Conservation (phyloP, 2,329 filamentous ascomycete genomes). For the Colletotrichum trifolii region DNA sequence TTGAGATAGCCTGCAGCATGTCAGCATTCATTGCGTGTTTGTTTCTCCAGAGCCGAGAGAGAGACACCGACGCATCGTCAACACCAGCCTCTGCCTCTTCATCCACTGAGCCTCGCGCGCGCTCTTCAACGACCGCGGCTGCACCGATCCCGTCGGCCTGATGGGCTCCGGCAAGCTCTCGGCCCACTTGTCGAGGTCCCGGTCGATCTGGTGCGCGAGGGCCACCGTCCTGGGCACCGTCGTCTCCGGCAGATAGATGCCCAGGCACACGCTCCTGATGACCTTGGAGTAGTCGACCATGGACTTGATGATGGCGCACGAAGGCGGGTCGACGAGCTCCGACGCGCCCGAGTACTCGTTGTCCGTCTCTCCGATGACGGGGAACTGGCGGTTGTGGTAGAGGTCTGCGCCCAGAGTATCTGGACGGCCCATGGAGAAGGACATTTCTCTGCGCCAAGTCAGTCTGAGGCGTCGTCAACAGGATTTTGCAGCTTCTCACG, state of each 20-base stretch:
- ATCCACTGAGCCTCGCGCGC: slow-evolving; percentile 41
- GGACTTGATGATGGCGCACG: slow-evolving; percentile 42
- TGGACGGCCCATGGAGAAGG: slow-evolving; percentile 59
- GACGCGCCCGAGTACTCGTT: slow-evolving; percentile 2
- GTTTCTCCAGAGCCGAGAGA: no score
- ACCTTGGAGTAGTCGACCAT: slow-evolving; percentile 45
- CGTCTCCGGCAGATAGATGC: slow-evolving; percentile 41
- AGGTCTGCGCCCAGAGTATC: slow-evolving; percentile 60
- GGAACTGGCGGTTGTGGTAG: slow-evolving; percentile 56
- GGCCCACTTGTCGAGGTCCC: slow-evolving; percentile 40
- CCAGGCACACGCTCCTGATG: slow-evolving; percentile 41
- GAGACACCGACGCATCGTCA: slow-evolving; percentile 39
- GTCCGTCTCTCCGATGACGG: slow-evolving; percentile 38
- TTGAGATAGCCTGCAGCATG: slow-evolving; percentile 41
- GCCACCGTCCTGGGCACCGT: slow-evolving; percentile 37
- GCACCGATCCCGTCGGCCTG: slow-evolving; percentile 34
- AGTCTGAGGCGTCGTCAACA: not conserved
- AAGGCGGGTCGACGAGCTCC: slow-evolving; percentile 40
- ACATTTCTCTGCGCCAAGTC: slow-evolving; percentile 51
- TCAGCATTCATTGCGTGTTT: no score
- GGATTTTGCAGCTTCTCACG: slow-evolving; percentile 42
- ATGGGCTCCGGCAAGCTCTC: slow-evolving; percentile 39
- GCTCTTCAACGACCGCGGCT: slow-evolving; percentile 35
- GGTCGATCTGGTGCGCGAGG: slow-evolving; percentile 40
- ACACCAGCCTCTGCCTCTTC: slow-evolving; percentile 42